Evolutionary conservation across 163 green algal genomes (phyloP), one percentile per base, ranked within the genome.

Genomic region (Prototheca cutis): DNA sequence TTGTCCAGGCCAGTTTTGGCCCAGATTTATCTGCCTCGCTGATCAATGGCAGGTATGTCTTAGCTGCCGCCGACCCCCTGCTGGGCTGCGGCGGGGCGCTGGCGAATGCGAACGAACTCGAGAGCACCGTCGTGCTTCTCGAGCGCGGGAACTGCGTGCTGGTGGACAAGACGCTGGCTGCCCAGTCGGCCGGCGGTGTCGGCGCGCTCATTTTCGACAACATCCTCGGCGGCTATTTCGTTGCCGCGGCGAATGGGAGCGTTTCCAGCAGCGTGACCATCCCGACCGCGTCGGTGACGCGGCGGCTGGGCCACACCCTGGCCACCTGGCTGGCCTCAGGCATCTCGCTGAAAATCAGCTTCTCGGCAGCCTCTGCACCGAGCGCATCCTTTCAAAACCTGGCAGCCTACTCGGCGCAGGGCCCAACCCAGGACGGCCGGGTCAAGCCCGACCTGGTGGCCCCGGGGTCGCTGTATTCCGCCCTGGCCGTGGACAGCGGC

Each of bases 381-480:
- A 7, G 53, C 3, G 17, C 8, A 27, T 40, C 49, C 10, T 90
- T 77, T 40, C 78, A 94, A 19, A 83, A 84, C 71, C 75, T 97
- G 45, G 87, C 90, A 0, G 42, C 61, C 10, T 98, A 93, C 72
- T 89, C 77, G 4, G 87, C 75, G 5, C 81, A 86, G 7, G 88
- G 63, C 36, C 85, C 87, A 36, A 89, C 85, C 3, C 28, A 56
- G 4, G 91, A 98, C 60, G 80, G 77, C 23, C 75, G 91, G 27
- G 87, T 95, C 61, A 97, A 97, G 66, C 90, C 90, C n/a, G 90
- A 94, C 70, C 66, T 92, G 39, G 62, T 92, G 4, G 81, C 84
- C 0, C 89, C 89, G 6, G 87, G 87, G 5, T 73, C 63, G 15
- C 59, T 74, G 55, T 57, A 24, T 57, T 71, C 66, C 3, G 70